Percentiles rank a stretch among this genome's conserved stretches.
These are phyloP conservation scores for Rhizopus stolonifer DNA, from an alignment of 371 early-diverging fungal species.

Conservation along the genomic window DNA sequence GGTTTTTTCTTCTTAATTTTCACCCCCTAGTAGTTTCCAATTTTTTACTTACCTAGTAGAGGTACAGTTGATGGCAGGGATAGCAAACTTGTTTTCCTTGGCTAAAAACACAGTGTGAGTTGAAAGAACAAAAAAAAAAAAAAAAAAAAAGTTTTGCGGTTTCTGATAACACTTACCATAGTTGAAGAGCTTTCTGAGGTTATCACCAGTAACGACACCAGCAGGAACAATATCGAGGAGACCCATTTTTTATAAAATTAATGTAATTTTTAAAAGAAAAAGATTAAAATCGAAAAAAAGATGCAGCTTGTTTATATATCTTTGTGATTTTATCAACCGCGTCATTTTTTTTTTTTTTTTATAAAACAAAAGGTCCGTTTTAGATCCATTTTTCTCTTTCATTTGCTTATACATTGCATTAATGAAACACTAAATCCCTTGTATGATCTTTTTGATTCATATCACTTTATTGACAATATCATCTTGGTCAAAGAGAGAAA, in stretches of 20 bases:
- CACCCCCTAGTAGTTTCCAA: neutral
- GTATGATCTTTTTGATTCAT: no score
- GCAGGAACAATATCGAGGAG: conserved; percentile 81
- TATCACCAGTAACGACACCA: conserved; percentile 89
- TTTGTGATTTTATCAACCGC: conserved; percentile 9
- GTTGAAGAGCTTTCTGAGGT: conserved; percentile 81
- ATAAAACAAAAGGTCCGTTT: conserved; percentile 13
- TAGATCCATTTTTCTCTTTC: conserved; percentile 14
- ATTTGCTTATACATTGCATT: neutral
- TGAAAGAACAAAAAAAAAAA: no score
- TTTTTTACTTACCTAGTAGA: conserved; percentile 60
- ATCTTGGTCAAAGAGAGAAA: no score
- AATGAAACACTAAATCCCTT: neutral
- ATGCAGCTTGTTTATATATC: conserved; percentile 13
- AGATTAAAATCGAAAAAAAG: conserved; percentile 6
- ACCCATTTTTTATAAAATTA: conserved; percentile 49
- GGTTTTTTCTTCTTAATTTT: neutral
- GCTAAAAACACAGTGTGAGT: conserved; percentile 40
- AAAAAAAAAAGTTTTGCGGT: no score
- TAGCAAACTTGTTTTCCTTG: conserved; percentile 81
- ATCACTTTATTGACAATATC: no score
- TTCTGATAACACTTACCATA: no score
- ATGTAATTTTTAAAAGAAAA: conserved; percentile 8
- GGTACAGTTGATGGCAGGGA: conserved; percentile 94
- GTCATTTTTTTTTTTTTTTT: conserved; percentile 1